phyloP scores from a whole-genome alignment of 2,329 filamentous ascomycete genomes.

The Verticillium albo-atrum region DNA sequence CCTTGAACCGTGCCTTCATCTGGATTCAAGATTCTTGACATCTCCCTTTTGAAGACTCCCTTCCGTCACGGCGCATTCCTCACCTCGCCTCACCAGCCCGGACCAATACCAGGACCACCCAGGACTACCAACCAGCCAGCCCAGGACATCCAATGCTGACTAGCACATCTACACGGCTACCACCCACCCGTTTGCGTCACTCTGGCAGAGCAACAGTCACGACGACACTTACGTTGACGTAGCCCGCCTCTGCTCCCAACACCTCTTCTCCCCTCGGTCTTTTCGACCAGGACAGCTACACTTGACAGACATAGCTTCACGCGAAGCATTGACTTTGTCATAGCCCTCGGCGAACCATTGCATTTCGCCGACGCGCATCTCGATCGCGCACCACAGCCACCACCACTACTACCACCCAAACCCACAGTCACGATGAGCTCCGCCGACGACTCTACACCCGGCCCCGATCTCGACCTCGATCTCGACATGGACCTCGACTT shows the following conservation, averaged over 20 bases:
- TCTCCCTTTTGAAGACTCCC: not conserved
- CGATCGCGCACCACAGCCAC: not conserved
- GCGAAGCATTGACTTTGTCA: not conserved
- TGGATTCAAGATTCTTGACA: not conserved
- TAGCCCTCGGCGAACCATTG: not conserved
- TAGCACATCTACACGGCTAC: not conserved
- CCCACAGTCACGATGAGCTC: not conserved
- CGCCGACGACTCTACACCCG: not conserved
- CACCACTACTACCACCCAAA: not conserved
- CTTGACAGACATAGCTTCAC: not conserved
- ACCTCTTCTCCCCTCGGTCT: not conserved
- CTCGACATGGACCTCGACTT: conserved; percentile 1
- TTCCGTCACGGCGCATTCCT: not conserved
- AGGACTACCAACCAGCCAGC: no score
- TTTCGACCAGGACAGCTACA: not conserved
- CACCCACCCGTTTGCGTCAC: not conserved
- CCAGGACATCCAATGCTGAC: not conserved
- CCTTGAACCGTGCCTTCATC: not conserved
- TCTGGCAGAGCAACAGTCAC: not conserved
- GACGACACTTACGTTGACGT: not conserved
- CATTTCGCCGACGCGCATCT: not conserved
- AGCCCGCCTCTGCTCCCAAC: not conserved
- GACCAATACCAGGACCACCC: not conserved
- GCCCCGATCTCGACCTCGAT: not conserved
- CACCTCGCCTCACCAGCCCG: not conserved